Base-by-base conservation (phyloP, 2,329 filamentous ascomycete genomes). In the Periconia digitata region DNA sequence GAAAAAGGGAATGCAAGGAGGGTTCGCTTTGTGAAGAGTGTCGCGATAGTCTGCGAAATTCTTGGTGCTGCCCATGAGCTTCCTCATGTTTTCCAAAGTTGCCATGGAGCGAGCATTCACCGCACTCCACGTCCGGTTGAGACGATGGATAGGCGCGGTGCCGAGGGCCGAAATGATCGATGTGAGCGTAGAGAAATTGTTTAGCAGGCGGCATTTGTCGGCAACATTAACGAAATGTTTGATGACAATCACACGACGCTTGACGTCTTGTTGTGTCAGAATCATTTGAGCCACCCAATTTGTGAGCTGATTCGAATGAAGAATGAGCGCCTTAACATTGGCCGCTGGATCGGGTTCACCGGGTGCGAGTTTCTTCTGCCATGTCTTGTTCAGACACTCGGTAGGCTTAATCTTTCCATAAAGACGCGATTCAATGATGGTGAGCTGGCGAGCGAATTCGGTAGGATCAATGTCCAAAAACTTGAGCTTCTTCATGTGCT, bases 201-300 rank as follows among this genome's bases (percentile, higher is more conserved):
- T 97, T 43, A 97, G 76, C 41, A 76, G 67, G 44, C 94, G 92
- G 69, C 94, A 99, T 90, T 95, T 96, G 90, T 99, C 94, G 53
- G 94, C 94, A 51, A 99, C 91, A 32, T 89, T 84, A 51, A 99
- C 91, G 74, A 97, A 99, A 71, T 97, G 94, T 72, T 97, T 97
- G 73, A 99, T 96, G 38, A 99, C 94, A 27, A 95, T 89, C 21
- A 97, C 92, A 60, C 94, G 85, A 72, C 95, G 95, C 78, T 94
- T 96, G 54, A 96, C 89, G 69, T 99, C 94, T 62, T 86, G 83
- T 72, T 99, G 94, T 0, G 88, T 92, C 53, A 99, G 74, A 59
- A 99, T 97, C 94, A 99, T 97, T 72, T 97, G 92, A 23, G 94
- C 94, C 43, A 97, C 94, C 94, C 94, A 99, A 69, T 97, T 99